Evolutionary conservation across 1,284 basidiomycete genomes (phyloP).

Genomic region (Schizophyllum amplum): DNA sequence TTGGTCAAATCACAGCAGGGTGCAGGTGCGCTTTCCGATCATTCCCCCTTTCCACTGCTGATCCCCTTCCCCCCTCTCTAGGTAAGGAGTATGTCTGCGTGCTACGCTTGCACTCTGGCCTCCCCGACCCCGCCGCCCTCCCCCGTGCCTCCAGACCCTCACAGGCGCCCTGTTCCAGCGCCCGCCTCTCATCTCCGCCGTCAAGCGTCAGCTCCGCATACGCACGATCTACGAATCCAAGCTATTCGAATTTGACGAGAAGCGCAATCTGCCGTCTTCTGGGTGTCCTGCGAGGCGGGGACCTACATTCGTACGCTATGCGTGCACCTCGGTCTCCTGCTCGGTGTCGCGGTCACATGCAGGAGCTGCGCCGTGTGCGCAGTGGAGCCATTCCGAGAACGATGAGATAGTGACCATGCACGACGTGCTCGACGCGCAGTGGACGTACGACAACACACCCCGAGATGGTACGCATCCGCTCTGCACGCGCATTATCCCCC

Average conservation of each 20-base stretch:
- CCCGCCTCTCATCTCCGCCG: slow-evolving; percentile 97
- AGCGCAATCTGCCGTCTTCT: slow-evolving; percentile 94
- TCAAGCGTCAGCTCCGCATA: slow-evolving; percentile 97
- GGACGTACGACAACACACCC: slow-evolving; percentile 98
- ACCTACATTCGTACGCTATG: slow-evolving; percentile 98
- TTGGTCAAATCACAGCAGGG: slow-evolving; percentile 99
- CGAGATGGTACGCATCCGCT: slow-evolving; percentile 66
- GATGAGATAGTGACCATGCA: slow-evolving; percentile 99
- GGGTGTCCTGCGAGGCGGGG: slow-evolving; percentile 98
- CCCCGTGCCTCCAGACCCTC: slow-evolving; percentile 94
- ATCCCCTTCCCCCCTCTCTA: slow-evolving; percentile 26
- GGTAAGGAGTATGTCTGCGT: slow-evolving; percentile 99
- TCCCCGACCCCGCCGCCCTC: slow-evolving; percentile 79
- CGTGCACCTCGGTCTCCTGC: slow-evolving; percentile 90
- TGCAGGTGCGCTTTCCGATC: slow-evolving; percentile 51
- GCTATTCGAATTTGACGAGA: slow-evolving; percentile 95
- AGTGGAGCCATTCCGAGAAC: slow-evolving; percentile 96
- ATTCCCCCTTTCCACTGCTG: slow-evolving; percentile 9
- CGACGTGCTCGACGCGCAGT: slow-evolving; percentile 98
- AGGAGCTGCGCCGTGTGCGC: slow-evolving; percentile 92
- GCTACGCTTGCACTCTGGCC: slow-evolving; percentile 80
- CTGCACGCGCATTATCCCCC: slow-evolving; percentile 4
- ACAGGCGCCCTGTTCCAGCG: slow-evolving; percentile 99
- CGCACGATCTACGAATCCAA: slow-evolving; percentile 98
- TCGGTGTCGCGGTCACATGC: slow-evolving; percentile 99